These are phyloP conservation scores for Chiua virens DNA, from an alignment of 768 basidiomycete genomes.

Conservation along the genomic window DNA sequence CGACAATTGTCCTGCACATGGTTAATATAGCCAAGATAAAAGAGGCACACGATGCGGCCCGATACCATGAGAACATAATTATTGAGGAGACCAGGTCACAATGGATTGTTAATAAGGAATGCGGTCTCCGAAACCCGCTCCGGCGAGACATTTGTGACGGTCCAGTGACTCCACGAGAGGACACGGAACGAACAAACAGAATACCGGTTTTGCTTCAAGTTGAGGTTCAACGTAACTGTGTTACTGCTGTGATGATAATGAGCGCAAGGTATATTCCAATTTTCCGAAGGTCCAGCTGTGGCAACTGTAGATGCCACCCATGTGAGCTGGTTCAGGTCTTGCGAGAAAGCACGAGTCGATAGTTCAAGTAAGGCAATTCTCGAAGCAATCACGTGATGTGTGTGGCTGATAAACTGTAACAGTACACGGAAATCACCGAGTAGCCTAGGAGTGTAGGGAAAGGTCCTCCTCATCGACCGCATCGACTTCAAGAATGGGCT, in stretches of 20 bases:
- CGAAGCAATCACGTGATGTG: constrained; percentile 5
- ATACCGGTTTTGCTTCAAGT: no score
- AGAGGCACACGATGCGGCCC: constrained; percentile 1
- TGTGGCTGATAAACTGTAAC: constrained; percentile 44
- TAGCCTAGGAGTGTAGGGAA: constrained; percentile 3
- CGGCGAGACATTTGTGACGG: no score
- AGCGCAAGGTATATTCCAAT: no score
- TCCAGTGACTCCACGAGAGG: no score
- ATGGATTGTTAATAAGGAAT: not conserved
- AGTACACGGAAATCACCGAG: constrained; percentile 37
- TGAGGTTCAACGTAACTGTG: no score
- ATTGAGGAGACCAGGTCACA: not conserved
- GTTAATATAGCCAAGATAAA: constrained; percentile 1
- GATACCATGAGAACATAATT: not conserved
- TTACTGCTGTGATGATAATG: no score
- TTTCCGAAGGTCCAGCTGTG: no score
- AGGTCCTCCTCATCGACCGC: constrained; percentile 41
- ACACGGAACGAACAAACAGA: no score
- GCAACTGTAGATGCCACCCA: no score
- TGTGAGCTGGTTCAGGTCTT: no score
- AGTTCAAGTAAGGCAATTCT: not conserved
- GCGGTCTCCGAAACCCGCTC: no score
- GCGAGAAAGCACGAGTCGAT: no score
- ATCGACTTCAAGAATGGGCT: constrained; percentile 78
- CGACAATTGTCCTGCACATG: not conserved